Evolutionary conservation across 257 asterid genomes (phyloP), one percentile per base, ranked within the genome.

Genomic region (Scutellaria galericulata): DNA sequence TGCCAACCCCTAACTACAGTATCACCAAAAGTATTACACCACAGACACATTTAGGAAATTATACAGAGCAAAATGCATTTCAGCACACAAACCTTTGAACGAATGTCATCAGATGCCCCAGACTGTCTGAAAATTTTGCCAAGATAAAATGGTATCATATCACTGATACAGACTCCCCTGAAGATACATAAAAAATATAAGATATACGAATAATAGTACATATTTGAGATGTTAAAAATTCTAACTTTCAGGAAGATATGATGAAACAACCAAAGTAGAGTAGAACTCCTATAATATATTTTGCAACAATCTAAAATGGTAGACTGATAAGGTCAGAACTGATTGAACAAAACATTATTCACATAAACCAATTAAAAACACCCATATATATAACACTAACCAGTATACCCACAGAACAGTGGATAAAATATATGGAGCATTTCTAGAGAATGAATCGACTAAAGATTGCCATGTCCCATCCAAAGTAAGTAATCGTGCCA

Each of bases 151-250:
- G 98, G 98, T 80, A 92, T 79, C 98, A 92, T 88, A 77, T 92
- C 98, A 73, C 98, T 92, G 71, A 92, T 81, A 77, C 97, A 88
- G 72, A 92, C 96, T 54, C 97, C 98, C 97, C 97, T 90, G 87
- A 47, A 15, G 64, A 64, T 72, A 50, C 46, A 54, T 7, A 20
- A 48, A 66, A 76, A 72, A 53, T 5, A 8, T 27, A 66, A 71
- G 73, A 20, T 48, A 13, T 41, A 64, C 5, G 13, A 54, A n/a
- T 41, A 37, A 18, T 42, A 27, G 59, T 62, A 61, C 7, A 4
- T 5, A 74, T 27, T 40, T 24, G 58, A 40, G 58, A 78, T 72
- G 44, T 45, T 62, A 27, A 65, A 70, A 72, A 53, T 3, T 18
- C 7, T 12, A 59, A 27, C 53, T 65, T 51, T 55, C 39, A 51